Evolutionary conservation across 2,329 filamentous ascomycete species (phyloP).

Genomic region (Zymoseptoria passerinii): DNA sequence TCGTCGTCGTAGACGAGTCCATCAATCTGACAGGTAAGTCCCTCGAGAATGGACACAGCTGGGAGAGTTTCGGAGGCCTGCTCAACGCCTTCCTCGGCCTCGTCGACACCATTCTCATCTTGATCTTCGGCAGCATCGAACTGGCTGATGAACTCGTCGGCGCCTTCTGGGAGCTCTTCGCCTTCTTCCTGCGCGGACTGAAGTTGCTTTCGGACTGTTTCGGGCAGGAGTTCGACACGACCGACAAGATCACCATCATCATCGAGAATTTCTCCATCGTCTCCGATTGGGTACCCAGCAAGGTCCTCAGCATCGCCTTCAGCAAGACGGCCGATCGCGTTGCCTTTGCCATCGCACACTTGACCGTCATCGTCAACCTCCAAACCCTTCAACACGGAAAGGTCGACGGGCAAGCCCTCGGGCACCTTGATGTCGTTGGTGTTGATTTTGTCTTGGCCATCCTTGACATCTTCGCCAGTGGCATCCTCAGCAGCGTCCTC

Average conservation of each 20-base stretch:
- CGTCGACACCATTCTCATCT: slow-evolving; percentile 28
- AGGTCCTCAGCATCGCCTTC: slow-evolving; percentile 48
- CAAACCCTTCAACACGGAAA: slow-evolving; percentile 42
- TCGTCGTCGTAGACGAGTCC: slow-evolving; percentile 45
- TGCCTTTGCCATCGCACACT: slow-evolving; percentile 45
- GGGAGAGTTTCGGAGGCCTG: slow-evolving; percentile 32
- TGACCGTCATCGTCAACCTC: slow-evolving; percentile 48
- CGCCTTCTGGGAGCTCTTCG: slow-evolving; percentile 29
- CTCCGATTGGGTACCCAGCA: slow-evolving; percentile 44
- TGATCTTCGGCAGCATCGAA: slow-evolving; percentile 19
- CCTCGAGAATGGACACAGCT: slow-evolving; percentile 40
- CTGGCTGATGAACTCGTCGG: slow-evolving; percentile 27
- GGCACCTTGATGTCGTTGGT: slow-evolving; percentile 26
- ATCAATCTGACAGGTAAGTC: slow-evolving; percentile 39
- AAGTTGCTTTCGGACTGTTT: slow-evolving; percentile 36
- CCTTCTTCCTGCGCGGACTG: slow-evolving; percentile 32
- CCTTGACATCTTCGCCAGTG: slow-evolving; percentile 20
- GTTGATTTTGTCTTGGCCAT: slow-evolving; percentile 3
- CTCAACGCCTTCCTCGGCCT: slow-evolving; percentile 21
- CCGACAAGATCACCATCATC: slow-evolving; percentile 49
- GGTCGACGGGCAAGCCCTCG: slow-evolving; percentile 34
- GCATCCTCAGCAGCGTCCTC: slow-evolving; percentile 21
- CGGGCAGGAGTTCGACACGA: slow-evolving; percentile 43
- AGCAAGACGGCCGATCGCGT: slow-evolving; percentile 41
- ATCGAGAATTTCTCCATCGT: slow-evolving; percentile 48